Base-by-base conservation (phyloP, 2,329 filamentous ascomycete genomes). In the Paraphaeosphaeria sporulosa region DNA sequence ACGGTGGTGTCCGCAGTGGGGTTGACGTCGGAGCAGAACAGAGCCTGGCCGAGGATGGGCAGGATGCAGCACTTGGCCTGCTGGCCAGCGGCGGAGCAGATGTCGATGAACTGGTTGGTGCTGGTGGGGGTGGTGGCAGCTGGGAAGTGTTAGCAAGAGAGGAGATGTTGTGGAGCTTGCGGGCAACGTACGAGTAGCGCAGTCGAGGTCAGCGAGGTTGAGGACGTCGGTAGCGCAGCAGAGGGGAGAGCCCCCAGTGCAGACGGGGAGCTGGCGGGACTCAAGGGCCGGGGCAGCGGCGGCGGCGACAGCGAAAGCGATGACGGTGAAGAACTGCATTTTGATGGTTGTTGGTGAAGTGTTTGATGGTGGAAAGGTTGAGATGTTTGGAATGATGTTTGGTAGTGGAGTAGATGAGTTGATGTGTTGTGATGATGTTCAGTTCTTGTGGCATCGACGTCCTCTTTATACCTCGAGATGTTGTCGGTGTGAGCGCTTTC, bases 161-260 rank as follows among this genome's bases (percentile, higher is more conserved):
- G 27, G 55, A 42, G 19, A 19, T 19, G 8, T 44, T 25, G 47
- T 15, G 30, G 6, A 9, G 30, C 12, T 17, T 46, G 10, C 27
- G 38, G 55, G 48, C n/a, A 17, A 79, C 84, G 67, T 78, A 87
- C 86, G 85, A 59, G 77, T 72, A 19, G 69, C 76, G 73, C 87
- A 90, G 79, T 89, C 79, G 25, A 88, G 78, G 72, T 86, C 78
- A 3, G 83, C 85, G 59, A 88, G 63, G 60, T 85, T 83, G 42
- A 89, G 82, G 36, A 89, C 81, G 64, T 89, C 85, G 25, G 86
- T 87, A 15, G 86, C 84, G 71, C 87, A 90, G 81, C 87, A 90
- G 64, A 85, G 82, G 3, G 84, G 69, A 65, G 70, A 67, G 51
- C 72, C 70, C 8, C 73, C 71, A 43, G 66, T 60, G 75, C 78